Evolutionary conservation across 768 basidiomycete species (phyloP).

Genomic region (Suillus subluteus): DNA sequence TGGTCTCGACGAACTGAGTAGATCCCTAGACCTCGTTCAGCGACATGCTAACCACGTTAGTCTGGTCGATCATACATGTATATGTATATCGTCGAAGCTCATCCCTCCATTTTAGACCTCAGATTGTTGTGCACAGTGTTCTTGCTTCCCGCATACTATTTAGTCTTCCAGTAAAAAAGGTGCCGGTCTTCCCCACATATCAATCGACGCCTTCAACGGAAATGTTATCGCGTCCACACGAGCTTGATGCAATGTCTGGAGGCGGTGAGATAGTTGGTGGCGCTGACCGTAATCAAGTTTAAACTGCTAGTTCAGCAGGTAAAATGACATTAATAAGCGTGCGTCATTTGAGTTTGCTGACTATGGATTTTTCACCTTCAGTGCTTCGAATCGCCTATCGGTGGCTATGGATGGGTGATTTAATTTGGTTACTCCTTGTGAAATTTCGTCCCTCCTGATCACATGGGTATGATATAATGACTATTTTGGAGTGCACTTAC

Average conservation of each 20-base stretch:
- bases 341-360: neutral
- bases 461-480: neutral
- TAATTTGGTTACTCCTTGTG: neutral
- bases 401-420: neutral
- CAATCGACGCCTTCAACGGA: neutral
- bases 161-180: constrained; percentile 2
- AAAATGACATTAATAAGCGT: neutral
- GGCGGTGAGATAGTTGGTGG: neutral
- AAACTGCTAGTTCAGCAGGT: neutral
- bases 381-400: neutral
- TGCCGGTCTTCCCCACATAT: neutral
- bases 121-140: constrained; percentile 10
- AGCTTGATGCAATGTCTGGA: neutral
- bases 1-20: neutral
- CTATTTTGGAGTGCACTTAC: neutral
- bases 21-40: neutral
- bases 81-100: neutral
- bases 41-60: neutral
- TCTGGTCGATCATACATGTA: neutral
- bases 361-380: neutral
- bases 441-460: neutral
- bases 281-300: neutral
- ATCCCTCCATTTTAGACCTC: constrained; percentile 3
- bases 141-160: constrained; percentile 13
- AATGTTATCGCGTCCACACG: neutral